A percentile compares a stretch with the other conserved stretches of the same genome.
phyloP scores from a whole-genome alignment of 1,139 yeast species.

The Taphrina confusa region DNA sequence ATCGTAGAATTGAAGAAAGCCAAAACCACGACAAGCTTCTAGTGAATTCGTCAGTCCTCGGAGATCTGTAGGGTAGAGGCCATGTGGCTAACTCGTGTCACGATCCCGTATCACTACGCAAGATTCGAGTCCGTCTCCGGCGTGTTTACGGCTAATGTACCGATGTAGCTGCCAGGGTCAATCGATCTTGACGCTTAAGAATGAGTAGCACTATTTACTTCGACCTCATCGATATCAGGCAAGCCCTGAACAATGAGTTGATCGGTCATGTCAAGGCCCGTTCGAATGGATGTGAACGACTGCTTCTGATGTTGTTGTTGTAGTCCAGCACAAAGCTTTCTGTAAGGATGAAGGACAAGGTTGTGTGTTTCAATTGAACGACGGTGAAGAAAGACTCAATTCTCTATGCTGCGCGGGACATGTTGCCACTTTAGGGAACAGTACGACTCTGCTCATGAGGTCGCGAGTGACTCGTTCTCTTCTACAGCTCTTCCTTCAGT shows the following conservation, averaged over 20 bases:
- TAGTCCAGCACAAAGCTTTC: too few species aligned
- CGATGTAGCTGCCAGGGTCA: slow-evolving; percentile 19
- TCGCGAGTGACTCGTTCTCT: too few species aligned
- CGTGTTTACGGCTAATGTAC: slow-evolving; percentile 5
- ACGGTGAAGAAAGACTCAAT: too few species aligned
- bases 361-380: too few species aligned
- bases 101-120: slow-evolving; percentile 14
- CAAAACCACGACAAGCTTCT: slow-evolving; percentile 11
- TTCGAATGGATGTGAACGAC: too few species aligned
- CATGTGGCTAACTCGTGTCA: slow-evolving; percentile 15
- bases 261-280: not conserved
- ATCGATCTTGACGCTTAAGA: not conserved
- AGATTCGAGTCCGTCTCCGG: slow-evolving; percentile 10
- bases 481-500: too few species aligned
- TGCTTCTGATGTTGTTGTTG: too few species aligned
- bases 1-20: slow-evolving; percentile 13
- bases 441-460: too few species aligned
- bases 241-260: slow-evolving; percentile 21
- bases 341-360: too few species aligned
- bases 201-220: not conserved
- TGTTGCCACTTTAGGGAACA: too few species aligned
- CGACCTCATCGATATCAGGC: slow-evolving; percentile 21
- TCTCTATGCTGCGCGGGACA: too few species aligned
- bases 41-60: slow-evolving; percentile 3
- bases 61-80: not conserved